These are phyloP conservation scores for Saitoella complicata DNA, from an alignment of 805 yeast species.

Conservation along the genomic window DNA sequence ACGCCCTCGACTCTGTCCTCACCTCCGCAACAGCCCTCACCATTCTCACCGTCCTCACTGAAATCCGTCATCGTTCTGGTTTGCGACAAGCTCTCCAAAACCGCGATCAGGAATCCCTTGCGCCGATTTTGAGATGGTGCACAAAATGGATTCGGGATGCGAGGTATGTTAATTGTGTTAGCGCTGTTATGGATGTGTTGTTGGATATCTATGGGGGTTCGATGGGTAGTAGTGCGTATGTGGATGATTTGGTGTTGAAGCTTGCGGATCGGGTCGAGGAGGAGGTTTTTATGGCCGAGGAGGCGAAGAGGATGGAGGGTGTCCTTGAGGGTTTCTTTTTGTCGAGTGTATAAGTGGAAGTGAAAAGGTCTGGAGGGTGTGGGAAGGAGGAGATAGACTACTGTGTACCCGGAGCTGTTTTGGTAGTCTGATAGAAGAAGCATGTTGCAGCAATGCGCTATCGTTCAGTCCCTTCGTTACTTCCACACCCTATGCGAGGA, in stretches of 20 bases:
- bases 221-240: conserved; percentile 49
- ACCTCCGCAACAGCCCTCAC: conserved; percentile 65
- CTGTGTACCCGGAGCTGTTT: no score
- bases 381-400: no score
- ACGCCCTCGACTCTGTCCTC: conserved; percentile 80
- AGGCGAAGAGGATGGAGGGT: conserved; percentile 80
- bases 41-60: conserved; percentile 64
- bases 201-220: conserved; percentile 43
- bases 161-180: conserved; percentile 43
- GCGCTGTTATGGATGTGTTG: conserved; percentile 52
- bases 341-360: no score
- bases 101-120: conserved; percentile 72
- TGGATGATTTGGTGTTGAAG: conserved; percentile 53
- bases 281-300: conserved; percentile 67
- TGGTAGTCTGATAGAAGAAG: no score
- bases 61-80: conserved; percentile 77
- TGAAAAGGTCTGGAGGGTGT: no score
- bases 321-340: conserved; percentile 58
- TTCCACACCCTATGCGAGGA: no score
- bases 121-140: conserved; percentile 79
- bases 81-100: conserved; percentile 63
- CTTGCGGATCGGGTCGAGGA: conserved; percentile 39
- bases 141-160: conserved; percentile 61
- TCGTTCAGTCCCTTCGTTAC: no score
- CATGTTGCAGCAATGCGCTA: no score